phyloP scores from a whole-genome alignment of 352 stramenopile species.

The Globisporangium perplexum region DNA sequence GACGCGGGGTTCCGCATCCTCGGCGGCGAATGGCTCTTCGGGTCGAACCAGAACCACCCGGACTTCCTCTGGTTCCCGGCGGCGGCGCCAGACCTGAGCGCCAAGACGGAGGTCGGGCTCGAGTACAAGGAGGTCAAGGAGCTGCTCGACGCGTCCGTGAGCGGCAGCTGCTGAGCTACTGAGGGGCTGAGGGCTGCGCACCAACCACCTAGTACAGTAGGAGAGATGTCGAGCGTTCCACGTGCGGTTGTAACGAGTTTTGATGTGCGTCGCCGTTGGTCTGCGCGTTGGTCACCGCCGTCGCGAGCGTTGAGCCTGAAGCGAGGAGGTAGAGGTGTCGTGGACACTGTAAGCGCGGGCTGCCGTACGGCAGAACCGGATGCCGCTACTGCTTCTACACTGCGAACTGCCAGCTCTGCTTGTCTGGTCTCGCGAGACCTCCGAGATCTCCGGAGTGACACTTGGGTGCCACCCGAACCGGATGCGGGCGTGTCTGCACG shows the following conservation, averaged over 20 bases:
- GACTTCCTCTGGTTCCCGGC: constrained; percentile 74
- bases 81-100: constrained; percentile 25
- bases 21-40: constrained; percentile 59
- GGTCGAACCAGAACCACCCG: constrained; percentile 45
- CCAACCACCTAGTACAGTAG: not conserved
- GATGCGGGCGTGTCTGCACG: not conserved
- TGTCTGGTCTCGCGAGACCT: not conserved
- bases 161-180: constrained; percentile 14
- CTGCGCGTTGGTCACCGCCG: no score
- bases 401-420: no score
- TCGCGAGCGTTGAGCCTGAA: no score
- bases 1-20: constrained; percentile 59
- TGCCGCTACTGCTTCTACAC: not conserved
- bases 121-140: constrained; percentile 43
- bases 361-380: not conserved
- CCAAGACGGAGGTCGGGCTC: constrained; percentile 35
- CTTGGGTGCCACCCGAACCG: not conserved
- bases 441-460: not conserved
- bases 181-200: no score
- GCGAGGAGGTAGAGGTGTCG: not conserved
- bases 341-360: not conserved
- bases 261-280: no score
- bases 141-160: constrained; percentile 31
- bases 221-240: not conserved
- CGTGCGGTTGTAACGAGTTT: not conserved